A percentile compares a stretch with the other conserved stretches of the same genome.
Conservation (phyloP, 176 grass and related monocot species). For the Zoysia japonica region DNA sequence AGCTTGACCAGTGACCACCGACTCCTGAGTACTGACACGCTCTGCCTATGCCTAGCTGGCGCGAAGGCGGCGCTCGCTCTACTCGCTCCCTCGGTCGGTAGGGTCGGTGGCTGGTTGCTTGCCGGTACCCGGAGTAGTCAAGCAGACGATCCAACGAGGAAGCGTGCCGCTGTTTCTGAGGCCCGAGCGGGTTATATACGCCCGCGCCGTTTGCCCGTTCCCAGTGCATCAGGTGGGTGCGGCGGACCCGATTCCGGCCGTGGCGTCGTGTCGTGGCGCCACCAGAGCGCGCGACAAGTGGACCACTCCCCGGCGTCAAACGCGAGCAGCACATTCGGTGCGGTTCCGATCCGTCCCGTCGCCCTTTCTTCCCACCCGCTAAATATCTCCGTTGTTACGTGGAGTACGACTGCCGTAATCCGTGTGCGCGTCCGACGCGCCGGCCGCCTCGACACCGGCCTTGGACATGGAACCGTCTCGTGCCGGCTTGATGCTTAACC, state of each 20-base stretch:
- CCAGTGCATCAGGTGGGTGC: constrained; percentile 2
- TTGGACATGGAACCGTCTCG: background rate
- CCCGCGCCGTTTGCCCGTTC: background rate
- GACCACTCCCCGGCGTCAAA: background rate
- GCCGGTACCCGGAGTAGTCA: background rate
- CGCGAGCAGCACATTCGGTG: background rate
- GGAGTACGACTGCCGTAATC: background rate
- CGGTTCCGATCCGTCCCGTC: background rate
- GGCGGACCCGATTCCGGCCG: background rate
- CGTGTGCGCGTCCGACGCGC: background rate
- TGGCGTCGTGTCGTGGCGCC: background rate
- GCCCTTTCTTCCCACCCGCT: background rate
- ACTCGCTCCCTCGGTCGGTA: background rate
- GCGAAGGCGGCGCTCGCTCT: background rate
- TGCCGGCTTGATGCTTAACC: background rate
- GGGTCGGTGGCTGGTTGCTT: background rate
- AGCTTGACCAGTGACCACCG: background rate
- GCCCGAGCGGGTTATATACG: constrained; percentile 27
- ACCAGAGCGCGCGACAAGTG: constrained; percentile 22
- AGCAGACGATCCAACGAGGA: background rate
- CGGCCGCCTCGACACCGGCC: too few relatives aligned
- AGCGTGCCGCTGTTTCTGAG: background rate
- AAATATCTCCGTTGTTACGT: constrained; percentile 23
- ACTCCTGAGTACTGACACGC: background rate
- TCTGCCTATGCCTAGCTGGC: background rate